These are phyloP conservation scores for Penicillium sp. DNA, from an alignment of 2,329 filamentous ascomycete species.

Conservation along the genomic window DNA sequence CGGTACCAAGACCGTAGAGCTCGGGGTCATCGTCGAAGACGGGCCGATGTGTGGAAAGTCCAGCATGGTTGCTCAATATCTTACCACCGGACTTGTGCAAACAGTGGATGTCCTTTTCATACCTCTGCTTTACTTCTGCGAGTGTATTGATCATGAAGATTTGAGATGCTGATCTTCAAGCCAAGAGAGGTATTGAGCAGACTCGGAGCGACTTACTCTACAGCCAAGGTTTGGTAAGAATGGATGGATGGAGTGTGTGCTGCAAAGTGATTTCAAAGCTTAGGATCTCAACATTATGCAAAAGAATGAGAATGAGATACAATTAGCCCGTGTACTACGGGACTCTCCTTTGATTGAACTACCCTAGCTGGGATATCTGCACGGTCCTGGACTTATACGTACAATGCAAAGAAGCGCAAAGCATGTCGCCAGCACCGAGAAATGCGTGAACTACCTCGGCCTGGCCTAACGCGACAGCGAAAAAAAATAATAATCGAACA, in stretches of 20 bases:
- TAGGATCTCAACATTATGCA: background rate
- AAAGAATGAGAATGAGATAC: background rate
- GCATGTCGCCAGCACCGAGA: slow-evolving; percentile 7
- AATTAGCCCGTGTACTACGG: slow-evolving; percentile 6
- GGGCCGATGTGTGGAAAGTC: slow-evolving; percentile 46
- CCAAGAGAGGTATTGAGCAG: slow-evolving; percentile 42
- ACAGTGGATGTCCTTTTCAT: slow-evolving; percentile 53
- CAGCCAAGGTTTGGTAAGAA: slow-evolving; percentile 9
- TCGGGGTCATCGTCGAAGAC: slow-evolving; percentile 51
- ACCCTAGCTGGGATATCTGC: slow-evolving; percentile 26
- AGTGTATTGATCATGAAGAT: slow-evolving; percentile 52
- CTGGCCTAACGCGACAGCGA: slow-evolving; percentile 12
- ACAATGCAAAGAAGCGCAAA: slow-evolving; percentile 12
- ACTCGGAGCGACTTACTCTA: slow-evolving; percentile 19
- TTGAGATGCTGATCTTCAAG: slow-evolving; percentile 35
- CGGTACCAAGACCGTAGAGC: slow-evolving; percentile 50
- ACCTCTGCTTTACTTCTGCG: slow-evolving; percentile 47
- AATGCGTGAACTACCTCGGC: slow-evolving; percentile 17
- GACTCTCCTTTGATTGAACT: slow-evolving; percentile 17
- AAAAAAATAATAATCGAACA: slow-evolving; percentile 8
- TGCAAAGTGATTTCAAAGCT: background rate
- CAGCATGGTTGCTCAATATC: slow-evolving; percentile 55
- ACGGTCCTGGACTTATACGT: slow-evolving; percentile 12
- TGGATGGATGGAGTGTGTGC: background rate
- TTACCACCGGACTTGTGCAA: slow-evolving; percentile 59